These are phyloP conservation scores for Casuarina equisetifolia DNA, from an alignment of 306 rosid genomes.

Conservation along the genomic window DNA sequence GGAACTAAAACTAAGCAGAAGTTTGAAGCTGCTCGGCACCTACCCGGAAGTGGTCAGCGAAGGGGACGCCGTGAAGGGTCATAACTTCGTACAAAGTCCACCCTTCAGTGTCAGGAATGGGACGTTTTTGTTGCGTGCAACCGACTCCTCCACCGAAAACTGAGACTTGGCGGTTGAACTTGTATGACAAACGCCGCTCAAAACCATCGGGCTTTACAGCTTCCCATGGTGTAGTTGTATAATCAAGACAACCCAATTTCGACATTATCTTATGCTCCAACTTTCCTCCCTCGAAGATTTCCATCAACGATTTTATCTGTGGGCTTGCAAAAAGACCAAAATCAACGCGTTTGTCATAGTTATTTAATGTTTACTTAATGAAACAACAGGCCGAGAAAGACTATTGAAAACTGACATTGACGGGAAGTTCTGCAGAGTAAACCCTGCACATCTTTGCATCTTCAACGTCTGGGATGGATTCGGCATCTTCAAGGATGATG, in stretches of 20 bases:
- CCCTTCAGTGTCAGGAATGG: conserved; percentile 40
- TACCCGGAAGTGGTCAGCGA: conserved; percentile 64
- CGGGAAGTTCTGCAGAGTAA: conserved; percentile 62
- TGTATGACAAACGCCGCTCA: conserved; percentile 61
- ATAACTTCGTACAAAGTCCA: conserved; percentile 72
- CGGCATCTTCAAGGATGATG: conserved; percentile 48
- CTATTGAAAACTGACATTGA: conserved; percentile 42
- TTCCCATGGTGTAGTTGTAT: conserved; percentile 65
- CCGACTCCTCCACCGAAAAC: conserved; percentile 63
- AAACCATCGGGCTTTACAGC: conserved; percentile 36
- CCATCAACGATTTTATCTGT: conserved; percentile 62
- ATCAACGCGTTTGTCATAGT: neutral
- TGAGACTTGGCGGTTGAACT: conserved; percentile 50
- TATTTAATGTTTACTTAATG: neutral
- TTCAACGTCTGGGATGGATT: conserved; percentile 43
- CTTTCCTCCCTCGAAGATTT: conserved; percentile 65
- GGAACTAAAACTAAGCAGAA: neutral
- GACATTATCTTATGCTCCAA: conserved; percentile 68
- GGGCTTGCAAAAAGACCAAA: conserved; percentile 15
- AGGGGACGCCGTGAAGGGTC: conserved; percentile 69
- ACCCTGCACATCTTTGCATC: conserved; percentile 54
- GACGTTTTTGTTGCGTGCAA: conserved; percentile 59
- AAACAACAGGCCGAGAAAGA: neutral
- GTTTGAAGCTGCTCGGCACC: neutral
- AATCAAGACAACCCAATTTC: conserved; percentile 60